Conservation (phyloP, 495 filamentous ascomycete genomes). For the Aspergillus affinis region DNA sequence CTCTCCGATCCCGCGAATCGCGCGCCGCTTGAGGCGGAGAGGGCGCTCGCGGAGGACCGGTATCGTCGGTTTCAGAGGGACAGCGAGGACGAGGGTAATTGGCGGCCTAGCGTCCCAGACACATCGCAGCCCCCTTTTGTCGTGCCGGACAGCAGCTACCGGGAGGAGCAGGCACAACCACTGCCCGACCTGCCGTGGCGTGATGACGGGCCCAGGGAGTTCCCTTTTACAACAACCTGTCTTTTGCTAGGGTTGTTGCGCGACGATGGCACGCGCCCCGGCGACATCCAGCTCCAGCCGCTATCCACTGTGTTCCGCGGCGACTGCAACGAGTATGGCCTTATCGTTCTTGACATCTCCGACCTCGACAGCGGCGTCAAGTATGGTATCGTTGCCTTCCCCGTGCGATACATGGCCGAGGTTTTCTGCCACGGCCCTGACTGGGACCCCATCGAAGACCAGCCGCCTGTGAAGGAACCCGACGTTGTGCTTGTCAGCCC, state of each 20-base stretch:
- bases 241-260: constrained; percentile 20
- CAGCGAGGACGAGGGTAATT: no score
- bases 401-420: constrained; percentile 17
- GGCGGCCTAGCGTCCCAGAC: constrained; percentile 20
- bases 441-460: constrained; percentile 22
- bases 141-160: constrained; percentile 5
- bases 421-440: neutral
- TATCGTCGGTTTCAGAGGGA: constrained; percentile 18
- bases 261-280: constrained; percentile 11
- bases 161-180: constrained; percentile 1
- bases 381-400: constrained; percentile 19
- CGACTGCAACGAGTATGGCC: constrained; percentile 22
- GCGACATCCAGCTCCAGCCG: constrained; percentile 21
- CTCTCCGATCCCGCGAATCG: constrained; percentile 18
- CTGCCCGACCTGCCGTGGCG: constrained; percentile 17
- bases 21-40: constrained; percentile 20
- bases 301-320: constrained; percentile 20
- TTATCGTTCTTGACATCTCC: constrained; percentile 21
- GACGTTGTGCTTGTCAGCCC: no score
- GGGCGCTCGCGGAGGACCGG: constrained; percentile 9
- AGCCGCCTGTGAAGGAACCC: no score
- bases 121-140: constrained; percentile 16
- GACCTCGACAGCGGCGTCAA: constrained; percentile 19
- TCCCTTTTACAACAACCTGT: constrained; percentile 19
- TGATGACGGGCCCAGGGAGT: constrained; percentile 15